Conservation (phyloP, 2,329 filamentous ascomycete genomes). For the Sarocladiaceae sp. region DNA sequence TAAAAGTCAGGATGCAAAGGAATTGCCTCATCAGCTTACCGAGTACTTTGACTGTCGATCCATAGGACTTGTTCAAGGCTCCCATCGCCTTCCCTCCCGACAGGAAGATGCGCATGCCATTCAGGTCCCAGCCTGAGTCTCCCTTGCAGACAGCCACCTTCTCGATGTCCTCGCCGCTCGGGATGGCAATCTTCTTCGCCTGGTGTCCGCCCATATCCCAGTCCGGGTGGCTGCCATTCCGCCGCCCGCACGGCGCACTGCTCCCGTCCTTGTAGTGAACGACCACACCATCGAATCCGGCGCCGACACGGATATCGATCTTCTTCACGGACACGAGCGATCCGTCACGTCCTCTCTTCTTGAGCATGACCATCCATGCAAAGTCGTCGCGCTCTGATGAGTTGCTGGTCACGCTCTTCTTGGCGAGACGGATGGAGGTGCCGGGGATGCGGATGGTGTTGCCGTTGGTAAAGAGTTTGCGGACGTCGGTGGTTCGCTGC, state of each 20-base stretch:
- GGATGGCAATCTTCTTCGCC: constrained; percentile 18
- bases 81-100: constrained; percentile 16
- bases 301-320: constrained; percentile 39
- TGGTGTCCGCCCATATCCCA: constrained; percentile 25
- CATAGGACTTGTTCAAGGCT: constrained; percentile 13
- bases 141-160: constrained; percentile 23
- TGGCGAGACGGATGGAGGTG: constrained; percentile 29
- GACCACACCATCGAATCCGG: constrained; percentile 36
- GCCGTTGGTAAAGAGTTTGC: constrained; percentile 23
- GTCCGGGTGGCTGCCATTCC: constrained; percentile 13
- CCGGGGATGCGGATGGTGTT: constrained; percentile 31
- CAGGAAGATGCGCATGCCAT: constrained; percentile 19
- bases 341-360: constrained; percentile 22
- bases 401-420: constrained; percentile 24
- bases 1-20: neutral
- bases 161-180: constrained; percentile 19
- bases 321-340: constrained; percentile 28
- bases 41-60: constrained; percentile 6
- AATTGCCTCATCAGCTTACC: constrained; percentile 11
- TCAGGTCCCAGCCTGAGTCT: constrained; percentile 6
- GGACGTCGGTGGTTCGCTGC: constrained; percentile 24
- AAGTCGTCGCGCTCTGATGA: constrained; percentile 15
- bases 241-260: constrained; percentile 34
- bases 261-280: constrained; percentile 38
- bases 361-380: constrained; percentile 27